Percentiles rank a stretch among this genome's conserved stretches.
phyloP scores from a whole-genome alignment of 257 asterid species.

The Thymus quinquecostatus region DNA sequence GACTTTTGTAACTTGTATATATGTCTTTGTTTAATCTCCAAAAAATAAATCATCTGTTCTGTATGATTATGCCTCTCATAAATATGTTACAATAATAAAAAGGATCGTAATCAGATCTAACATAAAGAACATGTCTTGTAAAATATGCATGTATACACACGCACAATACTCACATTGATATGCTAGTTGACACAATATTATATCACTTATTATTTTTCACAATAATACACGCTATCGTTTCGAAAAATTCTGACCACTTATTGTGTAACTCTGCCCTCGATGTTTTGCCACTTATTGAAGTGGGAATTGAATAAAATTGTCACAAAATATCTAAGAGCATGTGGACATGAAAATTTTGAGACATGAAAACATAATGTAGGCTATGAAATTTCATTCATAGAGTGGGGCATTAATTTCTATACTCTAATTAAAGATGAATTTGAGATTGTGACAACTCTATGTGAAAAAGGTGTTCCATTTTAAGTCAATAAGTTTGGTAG shows the following conservation, averaged over 20 bases:
- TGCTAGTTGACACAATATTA: too few relatives aligned
- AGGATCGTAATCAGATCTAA: too few relatives aligned
- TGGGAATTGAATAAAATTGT: background rate
- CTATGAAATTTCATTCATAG: too few relatives aligned
- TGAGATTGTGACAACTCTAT: conserved; percentile 4
- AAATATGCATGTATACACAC: too few relatives aligned
- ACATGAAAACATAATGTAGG: background rate
- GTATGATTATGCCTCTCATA: too few relatives aligned
- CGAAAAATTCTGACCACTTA: background rate
- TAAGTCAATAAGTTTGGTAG: conserved; percentile 28
- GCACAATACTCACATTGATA: too few relatives aligned
- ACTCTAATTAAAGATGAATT: background rate
- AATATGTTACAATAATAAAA: too few relatives aligned
- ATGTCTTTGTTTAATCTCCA: background rate
- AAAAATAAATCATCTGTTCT: too few relatives aligned
- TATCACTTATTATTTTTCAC: too few relatives aligned
- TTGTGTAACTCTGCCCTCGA: background rate
- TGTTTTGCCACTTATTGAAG: background rate
- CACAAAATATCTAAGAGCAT: background rate
- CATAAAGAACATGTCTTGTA: too few relatives aligned
- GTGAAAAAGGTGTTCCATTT: background rate
- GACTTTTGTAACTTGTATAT: conserved; percentile 1
- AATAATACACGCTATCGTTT: background rate
- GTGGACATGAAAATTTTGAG: conserved; percentile 20
- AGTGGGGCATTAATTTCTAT: too few relatives aligned